Percentiles rank a stretch among this genome's conserved stretches.
phyloP scores from a whole-genome alignment of 192 early-diverging fungal genomes.

The Geranomyces variabilis region DNA sequence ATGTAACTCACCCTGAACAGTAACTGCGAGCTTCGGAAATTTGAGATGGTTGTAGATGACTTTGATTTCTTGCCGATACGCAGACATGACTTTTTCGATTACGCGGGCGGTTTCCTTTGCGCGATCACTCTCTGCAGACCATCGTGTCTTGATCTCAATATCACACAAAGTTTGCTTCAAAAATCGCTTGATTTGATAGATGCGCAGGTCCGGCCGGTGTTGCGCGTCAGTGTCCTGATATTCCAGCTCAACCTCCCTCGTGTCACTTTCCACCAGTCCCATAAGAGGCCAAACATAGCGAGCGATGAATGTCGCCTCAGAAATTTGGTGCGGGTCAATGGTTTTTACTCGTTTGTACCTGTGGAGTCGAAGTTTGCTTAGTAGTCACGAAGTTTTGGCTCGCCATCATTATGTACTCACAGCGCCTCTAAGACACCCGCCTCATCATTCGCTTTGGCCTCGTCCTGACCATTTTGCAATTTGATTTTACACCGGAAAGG shows the following conservation, averaged over 20 bases:
- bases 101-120: slow-evolving; percentile 13
- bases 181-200: background rate
- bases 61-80: slow-evolving; percentile 8
- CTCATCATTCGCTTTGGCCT: no score
- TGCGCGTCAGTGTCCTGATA: background rate
- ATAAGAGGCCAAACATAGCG: slow-evolving; percentile 1
- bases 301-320: background rate
- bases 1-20: background rate
- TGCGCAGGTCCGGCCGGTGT: background rate
- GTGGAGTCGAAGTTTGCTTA: no score
- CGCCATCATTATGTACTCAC: no score
- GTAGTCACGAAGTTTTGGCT: no score
- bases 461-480: no score
- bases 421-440: no score
- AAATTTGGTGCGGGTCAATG: background rate
- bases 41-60: slow-evolving; percentile 6
- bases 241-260: background rate
- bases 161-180: background rate
- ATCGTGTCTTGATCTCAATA: slow-evolving; percentile 7
- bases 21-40: slow-evolving; percentile 8
- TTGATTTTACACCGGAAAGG: no score
- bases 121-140: background rate
- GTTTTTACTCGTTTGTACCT: no score
- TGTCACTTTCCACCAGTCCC: background rate
- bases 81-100: slow-evolving; percentile 11